These are phyloP conservation scores for Venturia aucupariae DNA, from an alignment of 2,329 filamentous ascomycete genomes.

Conservation along the genomic window DNA sequence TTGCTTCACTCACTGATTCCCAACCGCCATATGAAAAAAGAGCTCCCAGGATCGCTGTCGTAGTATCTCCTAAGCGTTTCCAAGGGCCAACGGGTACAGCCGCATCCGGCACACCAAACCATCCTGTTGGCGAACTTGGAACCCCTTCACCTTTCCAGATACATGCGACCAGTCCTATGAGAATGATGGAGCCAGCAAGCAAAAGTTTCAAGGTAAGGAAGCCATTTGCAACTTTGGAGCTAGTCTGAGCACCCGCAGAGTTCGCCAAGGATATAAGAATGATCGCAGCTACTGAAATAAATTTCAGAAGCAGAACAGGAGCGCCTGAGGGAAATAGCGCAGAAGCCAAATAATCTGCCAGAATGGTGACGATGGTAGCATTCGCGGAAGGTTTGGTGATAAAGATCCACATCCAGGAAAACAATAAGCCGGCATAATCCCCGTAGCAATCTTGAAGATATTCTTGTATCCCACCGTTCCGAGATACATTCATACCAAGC, in stretches of 20 bases:
- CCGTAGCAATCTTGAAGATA: constrained; percentile 54
- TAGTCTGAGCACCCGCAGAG: constrained; percentile 33
- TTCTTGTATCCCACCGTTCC: constrained; percentile 51
- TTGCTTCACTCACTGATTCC: constrained; percentile 45
- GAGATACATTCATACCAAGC: constrained; percentile 51
- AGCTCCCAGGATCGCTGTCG: constrained; percentile 51
- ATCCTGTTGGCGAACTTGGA: constrained; percentile 28
- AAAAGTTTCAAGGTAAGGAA: constrained; percentile 33
- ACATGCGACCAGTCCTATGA: constrained; percentile 24
- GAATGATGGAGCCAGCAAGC: constrained; percentile 24
- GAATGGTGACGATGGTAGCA: constrained; percentile 55
- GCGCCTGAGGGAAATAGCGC: constrained; percentile 14
- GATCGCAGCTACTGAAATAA: constrained; percentile 27
- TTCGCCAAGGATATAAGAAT: constrained; percentile 33
- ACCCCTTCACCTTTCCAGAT: constrained; percentile 21
- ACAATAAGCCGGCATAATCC: constrained; percentile 50
- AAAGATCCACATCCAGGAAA: constrained; percentile 57
- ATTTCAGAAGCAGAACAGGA: constrained; percentile 23
- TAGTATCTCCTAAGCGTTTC: constrained; percentile 52
- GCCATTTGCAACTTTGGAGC: constrained; percentile 32
- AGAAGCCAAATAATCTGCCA: constrained; percentile 31
- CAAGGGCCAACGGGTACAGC: constrained; percentile 41
- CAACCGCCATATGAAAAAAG: constrained; percentile 58
- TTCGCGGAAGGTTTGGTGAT: constrained; percentile 56
- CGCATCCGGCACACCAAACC: constrained; percentile 48